These are phyloP conservation scores for Tilletia caries DNA, from an alignment of 1,284 basidiomycete species.

Conservation along the genomic window DNA sequence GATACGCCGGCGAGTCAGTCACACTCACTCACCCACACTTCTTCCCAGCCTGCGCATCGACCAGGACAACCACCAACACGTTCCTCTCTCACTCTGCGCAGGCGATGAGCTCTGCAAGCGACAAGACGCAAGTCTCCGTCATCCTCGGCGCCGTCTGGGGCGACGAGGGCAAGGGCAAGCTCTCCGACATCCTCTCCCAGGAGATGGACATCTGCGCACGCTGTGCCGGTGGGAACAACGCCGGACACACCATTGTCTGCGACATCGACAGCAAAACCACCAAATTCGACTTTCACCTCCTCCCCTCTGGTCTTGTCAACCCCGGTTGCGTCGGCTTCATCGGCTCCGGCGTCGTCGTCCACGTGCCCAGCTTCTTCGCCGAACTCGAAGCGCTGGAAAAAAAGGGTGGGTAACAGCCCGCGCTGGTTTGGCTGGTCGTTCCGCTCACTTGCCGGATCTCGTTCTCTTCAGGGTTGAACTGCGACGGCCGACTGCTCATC, in stretches of 20 bases:
- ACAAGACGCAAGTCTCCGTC: slow-evolving; percentile 44
- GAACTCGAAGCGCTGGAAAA: slow-evolving; percentile 82
- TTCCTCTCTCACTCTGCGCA: too few species aligned
- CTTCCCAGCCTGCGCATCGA: too few species aligned
- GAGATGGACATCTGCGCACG: slow-evolving; percentile 89
- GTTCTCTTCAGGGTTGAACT: slow-evolving; percentile 62
- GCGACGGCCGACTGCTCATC: slow-evolving; percentile 78
- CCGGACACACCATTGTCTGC: slow-evolving; percentile 95
- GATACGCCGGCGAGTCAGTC: too few species aligned
- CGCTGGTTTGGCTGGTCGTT: too few species aligned
- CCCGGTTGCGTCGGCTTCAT: slow-evolving; percentile 80
- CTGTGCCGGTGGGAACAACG: slow-evolving; percentile 97
- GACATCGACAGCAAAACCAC: slow-evolving; percentile 70
- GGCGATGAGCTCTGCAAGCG: neutral
- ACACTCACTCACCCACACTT: too few species aligned
- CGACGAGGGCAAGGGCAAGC: slow-evolving; percentile 53
- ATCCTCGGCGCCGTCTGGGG: slow-evolving; percentile 53
- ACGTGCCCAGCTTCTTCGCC: slow-evolving; percentile 89
- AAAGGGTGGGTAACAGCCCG: slow-evolving; percentile 64
- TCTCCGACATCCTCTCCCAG: slow-evolving; percentile 57
- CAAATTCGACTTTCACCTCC: slow-evolving; percentile 90
- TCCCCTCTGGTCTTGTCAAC: slow-evolving; percentile 91
- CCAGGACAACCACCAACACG: too few species aligned
- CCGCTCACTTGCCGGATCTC: too few species aligned
- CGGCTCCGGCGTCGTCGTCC: slow-evolving; percentile 89